A percentile compares a stretch with the other conserved stretches of the same genome.
Conservation (phyloP, 176 grass and related monocot genomes). For the Oropetium thomaeum region DNA sequence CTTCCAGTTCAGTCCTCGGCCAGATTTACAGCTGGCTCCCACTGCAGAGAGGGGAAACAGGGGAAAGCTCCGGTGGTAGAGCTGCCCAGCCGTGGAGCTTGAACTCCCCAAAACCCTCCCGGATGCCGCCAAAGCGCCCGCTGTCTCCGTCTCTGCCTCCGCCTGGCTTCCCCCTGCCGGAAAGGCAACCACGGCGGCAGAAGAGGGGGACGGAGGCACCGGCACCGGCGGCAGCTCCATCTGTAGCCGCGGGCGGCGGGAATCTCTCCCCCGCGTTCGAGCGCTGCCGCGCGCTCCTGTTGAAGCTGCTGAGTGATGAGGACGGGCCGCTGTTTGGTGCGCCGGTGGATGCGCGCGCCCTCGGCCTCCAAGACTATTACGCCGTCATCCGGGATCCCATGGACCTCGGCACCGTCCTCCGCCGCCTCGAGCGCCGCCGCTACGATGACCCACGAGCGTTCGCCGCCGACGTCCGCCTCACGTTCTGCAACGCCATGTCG, state of each 20-base stretch:
- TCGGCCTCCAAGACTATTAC: constrained; percentile 73
- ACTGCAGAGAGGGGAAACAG: background rate
- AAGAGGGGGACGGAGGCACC: background rate
- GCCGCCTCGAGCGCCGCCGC: constrained; percentile 50
- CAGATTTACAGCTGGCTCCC: background rate
- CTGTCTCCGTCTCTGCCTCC: no score
- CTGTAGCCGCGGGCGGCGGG: background rate
- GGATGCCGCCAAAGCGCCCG: background rate
- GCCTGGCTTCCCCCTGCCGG: background rate
- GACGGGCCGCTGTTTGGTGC: constrained; percentile 65
- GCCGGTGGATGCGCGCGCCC: constrained; percentile 52
- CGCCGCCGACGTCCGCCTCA: constrained; percentile 61
- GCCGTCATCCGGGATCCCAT: constrained; percentile 49
- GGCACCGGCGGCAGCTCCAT: background rate
- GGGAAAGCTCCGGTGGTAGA: background rate
- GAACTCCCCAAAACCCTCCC: background rate
- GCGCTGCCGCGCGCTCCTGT: constrained; percentile 18
- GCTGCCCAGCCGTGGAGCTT: background rate
- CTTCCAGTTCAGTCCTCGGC: background rate
- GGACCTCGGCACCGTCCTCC: constrained; percentile 69
- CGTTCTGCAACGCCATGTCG: constrained; percentile 64
- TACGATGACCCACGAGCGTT: constrained; percentile 48
- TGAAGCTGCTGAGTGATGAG: constrained; percentile 45
- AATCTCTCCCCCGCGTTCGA: background rate
- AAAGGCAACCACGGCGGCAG: background rate